A percentile compares a stretch with the other conserved stretches of the same genome.
Conservation (phyloP, 495 filamentous ascomycete species). For the Daldinia vernicosa region DNA sequence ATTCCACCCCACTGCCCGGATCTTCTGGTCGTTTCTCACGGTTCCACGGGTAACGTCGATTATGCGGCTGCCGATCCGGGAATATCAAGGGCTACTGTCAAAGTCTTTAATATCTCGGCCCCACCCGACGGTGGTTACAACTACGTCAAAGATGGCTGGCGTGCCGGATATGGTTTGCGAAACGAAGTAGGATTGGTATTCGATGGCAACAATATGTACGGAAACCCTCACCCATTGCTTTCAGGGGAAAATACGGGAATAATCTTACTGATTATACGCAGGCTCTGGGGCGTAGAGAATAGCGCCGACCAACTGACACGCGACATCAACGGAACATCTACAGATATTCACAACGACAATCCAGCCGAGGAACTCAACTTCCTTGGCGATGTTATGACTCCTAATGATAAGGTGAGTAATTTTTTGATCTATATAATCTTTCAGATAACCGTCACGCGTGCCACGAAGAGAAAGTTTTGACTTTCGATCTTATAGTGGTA, state of each 20-base stretch:
- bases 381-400: conserved; percentile 66
- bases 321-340: conserved; percentile 44
- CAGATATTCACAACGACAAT: conserved; percentile 73
- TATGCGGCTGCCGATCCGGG: conserved; percentile 51
- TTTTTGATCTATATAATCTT: neutral
- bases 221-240: neutral
- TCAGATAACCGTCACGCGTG: neutral
- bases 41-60: conserved; percentile 71
- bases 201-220: conserved; percentile 46
- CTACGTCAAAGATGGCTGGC: conserved; percentile 58
- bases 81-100: conserved; percentile 69
- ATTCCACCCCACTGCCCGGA: conserved; percentile 58
- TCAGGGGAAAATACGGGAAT: conserved; percentile 30
- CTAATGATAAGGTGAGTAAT: conserved; percentile 32
- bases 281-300: conserved; percentile 77
- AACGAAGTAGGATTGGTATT: conserved; percentile 73
- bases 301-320: conserved; percentile 70
- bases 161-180: conserved; percentile 75
- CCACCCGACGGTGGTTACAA: conserved; percentile 50
- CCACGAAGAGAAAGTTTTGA: neutral
- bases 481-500: conserved; percentile 54
- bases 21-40: conserved; percentile 68
- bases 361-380: conserved; percentile 80
- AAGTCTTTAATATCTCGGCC: conserved; percentile 67
- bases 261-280: conserved; percentile 58